Evolutionary conservation across 495 filamentous ascomycete species (phyloP).

Genomic region (Acidomyces sp.): DNA sequence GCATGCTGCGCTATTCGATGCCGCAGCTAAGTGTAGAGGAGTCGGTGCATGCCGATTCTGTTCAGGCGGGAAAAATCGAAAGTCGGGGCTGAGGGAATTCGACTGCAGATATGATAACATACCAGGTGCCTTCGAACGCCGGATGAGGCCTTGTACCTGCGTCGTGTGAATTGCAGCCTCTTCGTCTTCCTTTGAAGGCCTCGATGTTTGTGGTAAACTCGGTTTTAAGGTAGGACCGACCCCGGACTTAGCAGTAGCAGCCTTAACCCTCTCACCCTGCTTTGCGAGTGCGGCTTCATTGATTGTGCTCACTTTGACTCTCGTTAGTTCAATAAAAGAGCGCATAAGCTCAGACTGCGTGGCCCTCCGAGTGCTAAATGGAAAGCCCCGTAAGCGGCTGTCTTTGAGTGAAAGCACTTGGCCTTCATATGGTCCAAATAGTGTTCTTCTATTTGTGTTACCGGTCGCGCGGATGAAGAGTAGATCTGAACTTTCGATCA

Average conservation of each 20-base stretch:
- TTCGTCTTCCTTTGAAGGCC: slow-evolving; percentile 65
- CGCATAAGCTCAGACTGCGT: slow-evolving; percentile 92
- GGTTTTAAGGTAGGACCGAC: slow-evolving; percentile 29
- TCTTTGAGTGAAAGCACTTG: slow-evolving; percentile 75
- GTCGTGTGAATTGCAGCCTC: slow-evolving; percentile 63
- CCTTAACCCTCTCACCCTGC: slow-evolving; percentile 21
- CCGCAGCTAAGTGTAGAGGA: slow-evolving; percentile 72
- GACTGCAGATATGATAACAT: slow-evolving; percentile 69
- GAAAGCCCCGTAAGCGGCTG: slow-evolving; percentile 72
- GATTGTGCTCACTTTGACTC: slow-evolving; percentile 69
- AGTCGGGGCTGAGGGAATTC: slow-evolving; percentile 55
- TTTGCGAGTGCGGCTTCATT: slow-evolving; percentile 35
- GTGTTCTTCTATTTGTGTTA: slow-evolving; percentile 63
- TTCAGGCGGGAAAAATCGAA: slow-evolving; percentile 58
- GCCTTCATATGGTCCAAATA: slow-evolving; percentile 83
- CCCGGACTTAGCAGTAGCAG: slow-evolving; percentile 11
- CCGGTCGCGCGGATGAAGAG: slow-evolving; percentile 85
- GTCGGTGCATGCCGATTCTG: slow-evolving; percentile 77
- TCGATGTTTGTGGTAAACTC: slow-evolving; percentile 38
- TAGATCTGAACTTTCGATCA: slow-evolving; percentile 71
- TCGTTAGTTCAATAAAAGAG: slow-evolving; percentile 79
- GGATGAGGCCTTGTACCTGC: slow-evolving; percentile 76
- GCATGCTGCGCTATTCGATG: slow-evolving; percentile 55
- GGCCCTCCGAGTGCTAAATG: slow-evolving; percentile 86
- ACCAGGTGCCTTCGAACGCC: slow-evolving; percentile 78